Conservation (phyloP, 208 protist species). For the Wallacemonas sp. region DNA sequence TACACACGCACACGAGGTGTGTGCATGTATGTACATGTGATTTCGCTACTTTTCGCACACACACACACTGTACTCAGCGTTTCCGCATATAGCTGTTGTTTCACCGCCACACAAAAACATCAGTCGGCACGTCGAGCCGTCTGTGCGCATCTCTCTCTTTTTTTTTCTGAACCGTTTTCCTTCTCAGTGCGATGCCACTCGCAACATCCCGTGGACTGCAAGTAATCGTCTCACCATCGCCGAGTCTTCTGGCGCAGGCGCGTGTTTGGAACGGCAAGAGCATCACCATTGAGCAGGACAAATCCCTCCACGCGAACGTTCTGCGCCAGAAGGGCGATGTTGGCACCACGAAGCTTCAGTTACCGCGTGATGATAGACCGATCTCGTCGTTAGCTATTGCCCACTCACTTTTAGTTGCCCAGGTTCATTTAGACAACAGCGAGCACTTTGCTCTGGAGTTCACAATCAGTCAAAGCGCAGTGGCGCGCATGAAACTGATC, state of each 20-base stretch:
- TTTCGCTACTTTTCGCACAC: too few species aligned
- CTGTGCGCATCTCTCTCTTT: too few species aligned
- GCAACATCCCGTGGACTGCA: constrained; percentile 13
- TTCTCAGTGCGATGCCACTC: not conserved
- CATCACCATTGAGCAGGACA: constrained; percentile 64
- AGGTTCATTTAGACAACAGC: constrained; percentile 45
- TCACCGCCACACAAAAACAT: too few species aligned
- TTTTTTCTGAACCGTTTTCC: constrained; percentile 11
- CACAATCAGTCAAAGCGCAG: constrained; percentile 36
- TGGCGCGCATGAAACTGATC: constrained; percentile 58
- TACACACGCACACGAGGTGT: too few species aligned
- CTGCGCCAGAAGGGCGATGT: constrained; percentile 58
- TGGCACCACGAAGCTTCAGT: constrained; percentile 45
- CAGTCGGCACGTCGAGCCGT: too few species aligned
- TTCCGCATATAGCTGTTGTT: too few species aligned
- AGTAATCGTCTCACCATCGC: constrained; percentile 6
- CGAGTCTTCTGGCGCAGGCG: constrained; percentile 31
- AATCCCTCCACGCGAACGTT: constrained; percentile 33
- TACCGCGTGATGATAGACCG: constrained; percentile 65
- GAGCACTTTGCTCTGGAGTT: constrained; percentile 78
- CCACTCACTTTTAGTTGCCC: constrained; percentile 52
- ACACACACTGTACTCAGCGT: too few species aligned
- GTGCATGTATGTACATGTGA: too few species aligned
- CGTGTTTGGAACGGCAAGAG: constrained; percentile 37
- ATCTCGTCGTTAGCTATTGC: constrained; percentile 45